Evolutionary conservation across 495 filamentous ascomycete genomes (phyloP).

Genomic region (Lasiosphaeria ovina): DNA sequence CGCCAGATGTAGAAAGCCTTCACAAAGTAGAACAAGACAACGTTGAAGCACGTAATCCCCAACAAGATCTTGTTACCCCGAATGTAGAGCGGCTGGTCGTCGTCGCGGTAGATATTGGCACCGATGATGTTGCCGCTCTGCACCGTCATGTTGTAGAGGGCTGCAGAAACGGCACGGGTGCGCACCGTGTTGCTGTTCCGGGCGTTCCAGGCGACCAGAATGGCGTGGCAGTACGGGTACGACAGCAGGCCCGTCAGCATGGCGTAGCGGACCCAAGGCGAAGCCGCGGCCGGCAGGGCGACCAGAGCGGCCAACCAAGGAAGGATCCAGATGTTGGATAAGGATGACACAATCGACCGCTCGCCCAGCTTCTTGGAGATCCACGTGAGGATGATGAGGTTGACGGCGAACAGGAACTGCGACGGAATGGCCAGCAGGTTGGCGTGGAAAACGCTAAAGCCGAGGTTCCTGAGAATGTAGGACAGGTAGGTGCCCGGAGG

Average conservation of each 20-base stretch:
- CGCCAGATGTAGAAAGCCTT: constrained; percentile 64
- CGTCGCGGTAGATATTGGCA: constrained; percentile 55
- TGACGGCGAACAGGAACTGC: constrained; percentile 30
- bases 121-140: constrained; percentile 61
- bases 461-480: constrained; percentile 55
- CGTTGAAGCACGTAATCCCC: constrained; percentile 50
- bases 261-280: constrained; percentile 49
- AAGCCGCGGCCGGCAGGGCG: constrained; percentile 33
- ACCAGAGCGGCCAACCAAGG: constrained; percentile 52
- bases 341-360: constrained; percentile 47
- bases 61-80: constrained; percentile 66
- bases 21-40: constrained; percentile 53
- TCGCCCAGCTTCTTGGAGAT: constrained; percentile 56
- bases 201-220: constrained; percentile 22
- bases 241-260: constrained; percentile 48
- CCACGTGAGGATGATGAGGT: constrained; percentile 49
- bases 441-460: constrained; percentile 65
- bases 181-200: constrained; percentile 44
- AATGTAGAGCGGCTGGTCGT: constrained; percentile 65
- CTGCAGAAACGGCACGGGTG: constrained; percentile 61
- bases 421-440: constrained; percentile 69
- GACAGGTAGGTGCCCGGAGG: constrained; percentile 60
- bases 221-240: constrained; percentile 23
- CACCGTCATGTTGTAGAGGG: constrained; percentile 74
- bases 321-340: constrained; percentile 55